Conservation (phyloP, 192 early-diverging fungal species). For the Funneliformis mosseae region DNA sequence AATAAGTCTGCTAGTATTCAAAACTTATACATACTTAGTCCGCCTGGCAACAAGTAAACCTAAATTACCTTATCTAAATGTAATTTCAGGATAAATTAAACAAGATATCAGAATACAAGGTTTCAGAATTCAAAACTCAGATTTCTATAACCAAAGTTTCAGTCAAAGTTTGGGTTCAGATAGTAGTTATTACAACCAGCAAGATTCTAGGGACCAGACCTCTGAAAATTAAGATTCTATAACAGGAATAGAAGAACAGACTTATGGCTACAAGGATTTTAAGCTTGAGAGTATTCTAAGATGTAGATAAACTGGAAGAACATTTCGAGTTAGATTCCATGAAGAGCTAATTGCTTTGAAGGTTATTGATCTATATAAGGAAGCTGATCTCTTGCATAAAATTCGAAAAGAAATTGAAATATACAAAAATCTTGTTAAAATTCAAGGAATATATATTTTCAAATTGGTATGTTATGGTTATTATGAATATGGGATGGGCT, state of each 20-base stretch:
- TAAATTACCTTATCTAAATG: constrained; percentile 24
- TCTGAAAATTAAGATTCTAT: constrained; percentile 19
- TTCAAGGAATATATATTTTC: too few relatives aligned
- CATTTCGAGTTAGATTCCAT: constrained; percentile 25
- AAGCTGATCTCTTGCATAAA: constrained; percentile 29
- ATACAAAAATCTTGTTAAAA: too few relatives aligned
- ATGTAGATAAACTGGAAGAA: constrained; percentile 31
- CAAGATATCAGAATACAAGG: too few relatives aligned
- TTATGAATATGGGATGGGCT: too few relatives aligned
- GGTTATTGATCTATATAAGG: constrained; percentile 31
- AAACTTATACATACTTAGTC: constrained; percentile 31
- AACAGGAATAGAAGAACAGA: constrained; percentile 23
- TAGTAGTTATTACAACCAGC: not conserved
- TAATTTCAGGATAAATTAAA: constrained; percentile 20
- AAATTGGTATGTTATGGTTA: too few relatives aligned
- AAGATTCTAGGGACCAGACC: constrained; percentile 25
- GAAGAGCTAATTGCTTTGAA: constrained; percentile 30
- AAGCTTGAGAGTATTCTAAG: constrained; percentile 31
- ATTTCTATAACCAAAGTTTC: constrained; percentile 29
- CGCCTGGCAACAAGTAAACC: constrained; percentile 6
- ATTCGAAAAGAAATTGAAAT: too few relatives aligned
- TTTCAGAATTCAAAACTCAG: constrained; percentile 27
- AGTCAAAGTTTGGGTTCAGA: constrained; percentile 9
- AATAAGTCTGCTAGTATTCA: constrained; percentile 21
- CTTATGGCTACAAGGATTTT: constrained; percentile 26